Conservation (phyloP, 306 rosid species). For the Rubus parviflorus region DNA sequence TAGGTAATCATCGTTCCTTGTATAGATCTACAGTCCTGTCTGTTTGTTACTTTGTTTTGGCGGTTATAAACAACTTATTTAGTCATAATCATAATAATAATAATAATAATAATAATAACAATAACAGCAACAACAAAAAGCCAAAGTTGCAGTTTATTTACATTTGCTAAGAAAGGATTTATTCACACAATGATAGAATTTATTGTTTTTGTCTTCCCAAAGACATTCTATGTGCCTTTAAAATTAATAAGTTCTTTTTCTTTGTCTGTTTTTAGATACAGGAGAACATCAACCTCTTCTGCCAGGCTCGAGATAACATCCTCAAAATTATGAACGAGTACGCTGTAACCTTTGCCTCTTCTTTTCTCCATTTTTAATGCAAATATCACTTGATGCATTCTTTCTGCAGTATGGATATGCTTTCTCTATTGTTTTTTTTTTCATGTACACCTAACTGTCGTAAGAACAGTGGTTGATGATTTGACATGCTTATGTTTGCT, state of each 20-base stretch:
- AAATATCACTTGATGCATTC: background rate
- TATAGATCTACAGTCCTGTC: background rate
- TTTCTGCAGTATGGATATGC: background rate
- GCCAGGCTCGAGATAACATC: constrained; percentile 84
- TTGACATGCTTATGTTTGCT: background rate
- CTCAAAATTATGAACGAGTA: constrained; percentile 82
- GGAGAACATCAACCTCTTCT: constrained; percentile 76
- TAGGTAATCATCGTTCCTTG: background rate
- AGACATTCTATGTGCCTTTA: background rate
- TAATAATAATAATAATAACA: background rate
- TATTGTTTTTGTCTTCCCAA: too few relatives aligned
- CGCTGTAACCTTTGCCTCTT: constrained; percentile 30
- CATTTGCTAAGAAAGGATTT: background rate
- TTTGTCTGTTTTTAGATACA: constrained; percentile 60
- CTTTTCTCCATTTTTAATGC: background rate
- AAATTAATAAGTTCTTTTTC: background rate
- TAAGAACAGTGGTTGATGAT: background rate
- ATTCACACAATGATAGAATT: too few relatives aligned
- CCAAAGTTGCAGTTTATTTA: background rate
- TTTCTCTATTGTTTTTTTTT: background rate
- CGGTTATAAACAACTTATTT: background rate
- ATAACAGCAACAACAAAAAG: background rate
- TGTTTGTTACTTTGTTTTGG: background rate
- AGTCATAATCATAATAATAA: background rate
- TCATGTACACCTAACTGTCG: background rate